A percentile compares a stretch with the other conserved stretches of the same genome.
phyloP scores from a whole-genome alignment of 257 asterid genomes.

The Ophiorrhiza pumila region DNA sequence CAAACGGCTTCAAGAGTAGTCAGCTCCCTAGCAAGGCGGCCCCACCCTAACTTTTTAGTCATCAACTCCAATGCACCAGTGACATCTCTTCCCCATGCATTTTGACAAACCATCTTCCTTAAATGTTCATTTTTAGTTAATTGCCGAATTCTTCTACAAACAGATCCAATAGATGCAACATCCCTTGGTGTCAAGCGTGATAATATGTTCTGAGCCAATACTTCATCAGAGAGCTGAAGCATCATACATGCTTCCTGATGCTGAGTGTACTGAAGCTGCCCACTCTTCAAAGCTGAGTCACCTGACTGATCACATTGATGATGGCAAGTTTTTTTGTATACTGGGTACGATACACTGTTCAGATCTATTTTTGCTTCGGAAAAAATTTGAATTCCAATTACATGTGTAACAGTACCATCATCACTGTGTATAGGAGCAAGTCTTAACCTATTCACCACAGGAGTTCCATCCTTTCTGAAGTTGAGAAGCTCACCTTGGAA shows the following conservation, averaged over 20 bases:
- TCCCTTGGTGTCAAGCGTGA: conserved; percentile 83
- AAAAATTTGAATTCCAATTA: conserved; percentile 70
- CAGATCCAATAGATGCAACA: conserved; percentile 88
- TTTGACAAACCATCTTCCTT: conserved; percentile 83
- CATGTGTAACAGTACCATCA: conserved; percentile 78
- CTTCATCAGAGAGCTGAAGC: conserved; percentile 85
- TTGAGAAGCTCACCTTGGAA: conserved; percentile 94
- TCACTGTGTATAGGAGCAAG: conserved; percentile 73
- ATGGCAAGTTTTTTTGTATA: conserved; percentile 60
- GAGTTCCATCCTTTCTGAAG: conserved; percentile 90
- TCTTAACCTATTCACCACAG: conserved; percentile 72
- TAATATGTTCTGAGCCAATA: conserved; percentile 74
- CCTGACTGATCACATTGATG: conserved; percentile 31
- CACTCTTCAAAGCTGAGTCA: conserved; percentile 37
- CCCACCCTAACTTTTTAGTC: conserved; percentile 82
- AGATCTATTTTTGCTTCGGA: conserved; percentile 71
- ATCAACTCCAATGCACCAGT: conserved; percentile 72
- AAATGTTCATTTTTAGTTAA: conserved; percentile 76
- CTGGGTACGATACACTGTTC: conserved; percentile 72
- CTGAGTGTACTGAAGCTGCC: conserved; percentile 29
- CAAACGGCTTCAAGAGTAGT: conserved; percentile 85
- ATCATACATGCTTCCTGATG: conserved; percentile 50
- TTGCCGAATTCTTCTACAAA: conserved; percentile 70
- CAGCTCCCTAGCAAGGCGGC: conserved; percentile 83
- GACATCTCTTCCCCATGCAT: conserved; percentile 92